Percentiles rank a stretch among this genome's conserved stretches.
These are phyloP conservation scores for Lipomyces yamanashiensis DNA, from an alignment of 805 yeast species.

Conservation along the genomic window DNA sequence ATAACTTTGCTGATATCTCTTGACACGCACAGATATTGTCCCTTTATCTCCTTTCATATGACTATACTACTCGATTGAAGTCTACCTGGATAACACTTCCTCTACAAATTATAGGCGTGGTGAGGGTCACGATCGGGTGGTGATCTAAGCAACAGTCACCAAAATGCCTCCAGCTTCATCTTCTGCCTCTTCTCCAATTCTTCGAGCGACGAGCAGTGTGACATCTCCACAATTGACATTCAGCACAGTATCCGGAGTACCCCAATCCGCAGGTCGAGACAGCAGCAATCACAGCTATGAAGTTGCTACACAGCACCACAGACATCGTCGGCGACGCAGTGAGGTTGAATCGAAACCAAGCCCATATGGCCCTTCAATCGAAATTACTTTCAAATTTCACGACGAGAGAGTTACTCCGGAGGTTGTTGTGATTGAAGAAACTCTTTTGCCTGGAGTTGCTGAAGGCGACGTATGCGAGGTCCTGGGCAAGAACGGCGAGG, in stretches of 20 bases:
- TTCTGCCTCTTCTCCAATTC: background rate
- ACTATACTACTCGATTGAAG: background rate
- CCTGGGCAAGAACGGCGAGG: conserved; percentile 23
- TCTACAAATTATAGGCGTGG: background rate
- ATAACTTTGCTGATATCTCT: too few relatives aligned
- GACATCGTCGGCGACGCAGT: conserved; percentile 9
- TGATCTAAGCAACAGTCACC: background rate
- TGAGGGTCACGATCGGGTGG: conserved; percentile 1
- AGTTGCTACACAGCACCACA: background rate
- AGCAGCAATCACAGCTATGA: background rate
- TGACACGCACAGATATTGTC: too few relatives aligned
- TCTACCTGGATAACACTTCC: background rate
- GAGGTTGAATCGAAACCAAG: background rate
- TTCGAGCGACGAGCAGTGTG: background rate
- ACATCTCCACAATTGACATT: background rate
- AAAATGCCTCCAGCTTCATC: background rate
- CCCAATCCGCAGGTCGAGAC: background rate
- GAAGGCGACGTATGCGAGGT: conserved; percentile 70
- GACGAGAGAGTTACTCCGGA: conserved; percentile 62
- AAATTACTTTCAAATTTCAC: conserved; percentile 51
- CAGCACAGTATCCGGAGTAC: background rate
- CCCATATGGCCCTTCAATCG: conserved; percentile 15
- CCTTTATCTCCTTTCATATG: too few relatives aligned
- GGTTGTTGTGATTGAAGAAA: conserved; percentile 61
- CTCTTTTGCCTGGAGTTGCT: conserved; percentile 59